These are phyloP conservation scores for Gamsiella multidivaricata DNA, from an alignment of 192 early-diverging fungal species.

Conservation along the genomic window DNA sequence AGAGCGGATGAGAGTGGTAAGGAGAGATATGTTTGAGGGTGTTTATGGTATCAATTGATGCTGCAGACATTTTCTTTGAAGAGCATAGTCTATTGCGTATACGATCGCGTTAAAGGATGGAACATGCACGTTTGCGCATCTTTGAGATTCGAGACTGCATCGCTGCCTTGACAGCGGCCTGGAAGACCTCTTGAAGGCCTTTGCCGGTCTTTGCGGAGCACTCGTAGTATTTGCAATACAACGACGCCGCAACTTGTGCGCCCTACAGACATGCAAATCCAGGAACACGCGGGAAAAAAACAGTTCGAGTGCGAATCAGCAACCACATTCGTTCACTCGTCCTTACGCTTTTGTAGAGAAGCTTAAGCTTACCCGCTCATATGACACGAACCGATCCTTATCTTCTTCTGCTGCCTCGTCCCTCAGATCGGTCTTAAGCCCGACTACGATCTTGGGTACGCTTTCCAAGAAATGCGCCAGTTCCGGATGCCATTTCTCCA, in stretches of 20 bases:
- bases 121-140: slow-evolving; percentile 58
- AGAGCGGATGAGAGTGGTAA: too few species aligned
- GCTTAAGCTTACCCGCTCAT: slow-evolving; percentile 24
- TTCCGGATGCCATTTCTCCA: slow-evolving; percentile 71
- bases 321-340: background rate
- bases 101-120: slow-evolving; percentile 34
- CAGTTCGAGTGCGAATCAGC: background rate
- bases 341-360: background rate
- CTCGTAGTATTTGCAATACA: slow-evolving; percentile 62
- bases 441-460: slow-evolving; percentile 63
- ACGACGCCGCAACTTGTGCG: slow-evolving; percentile 53
- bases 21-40: too few species aligned
- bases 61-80: too few species aligned
- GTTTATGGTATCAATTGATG: too few species aligned
- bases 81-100: too few species aligned
- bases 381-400: slow-evolving; percentile 23
- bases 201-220: slow-evolving; percentile 61
- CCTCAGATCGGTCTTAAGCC: slow-evolving; percentile 60
- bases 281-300: too few species aligned
- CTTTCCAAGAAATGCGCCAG: slow-evolving; percentile 58
- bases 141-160: slow-evolving; percentile 55
- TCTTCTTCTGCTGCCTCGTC: slow-evolving; percentile 15
- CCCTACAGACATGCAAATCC: too few species aligned
- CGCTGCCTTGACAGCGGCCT: slow-evolving; percentile 56
- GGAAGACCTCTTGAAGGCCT: slow-evolving; percentile 59